Conservation (phyloP, 148 eudicot species). For the Chenopodium album region DNA sequence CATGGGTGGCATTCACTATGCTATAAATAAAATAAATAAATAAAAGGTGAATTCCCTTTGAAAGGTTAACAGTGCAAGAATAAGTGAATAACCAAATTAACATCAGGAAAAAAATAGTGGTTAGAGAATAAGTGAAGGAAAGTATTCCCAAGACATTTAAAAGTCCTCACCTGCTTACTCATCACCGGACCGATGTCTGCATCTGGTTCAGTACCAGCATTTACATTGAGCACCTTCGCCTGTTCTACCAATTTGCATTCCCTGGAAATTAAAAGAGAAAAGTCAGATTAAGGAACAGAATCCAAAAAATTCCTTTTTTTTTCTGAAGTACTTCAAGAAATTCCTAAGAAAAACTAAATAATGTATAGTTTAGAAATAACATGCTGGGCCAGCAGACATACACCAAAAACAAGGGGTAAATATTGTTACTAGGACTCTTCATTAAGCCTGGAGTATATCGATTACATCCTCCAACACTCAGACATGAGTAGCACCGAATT, state of each 20-base stretch:
- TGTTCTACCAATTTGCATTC: conserved; percentile 53
- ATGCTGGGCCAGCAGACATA: not conserved
- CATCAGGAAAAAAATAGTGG: not conserved
- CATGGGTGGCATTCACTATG: not conserved
- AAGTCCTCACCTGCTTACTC: conserved; percentile 51
- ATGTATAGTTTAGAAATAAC: no score
- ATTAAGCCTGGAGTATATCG: no score
- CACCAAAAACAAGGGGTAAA: not conserved
- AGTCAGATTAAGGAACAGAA: not conserved
- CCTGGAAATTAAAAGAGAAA: conserved; percentile 33
- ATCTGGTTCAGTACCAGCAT: conserved; percentile 66
- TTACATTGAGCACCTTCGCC: conserved; percentile 51
- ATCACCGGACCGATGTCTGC: conserved; percentile 62
- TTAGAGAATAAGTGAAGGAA: not conserved
- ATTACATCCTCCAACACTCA: no score
- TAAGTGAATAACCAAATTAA: not conserved
- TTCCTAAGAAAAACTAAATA: not conserved
- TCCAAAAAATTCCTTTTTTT: not conserved
- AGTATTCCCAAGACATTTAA: not conserved
- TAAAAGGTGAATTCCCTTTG: not conserved
- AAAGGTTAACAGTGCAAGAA: not conserved
- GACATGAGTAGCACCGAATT: no score
- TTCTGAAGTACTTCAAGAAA: not conserved
- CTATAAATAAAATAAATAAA: not conserved
- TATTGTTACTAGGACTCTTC: no score